These are phyloP conservation scores for Phytophthora crassamura DNA, from an alignment of 352 stramenopile species.

Conservation along the genomic window DNA sequence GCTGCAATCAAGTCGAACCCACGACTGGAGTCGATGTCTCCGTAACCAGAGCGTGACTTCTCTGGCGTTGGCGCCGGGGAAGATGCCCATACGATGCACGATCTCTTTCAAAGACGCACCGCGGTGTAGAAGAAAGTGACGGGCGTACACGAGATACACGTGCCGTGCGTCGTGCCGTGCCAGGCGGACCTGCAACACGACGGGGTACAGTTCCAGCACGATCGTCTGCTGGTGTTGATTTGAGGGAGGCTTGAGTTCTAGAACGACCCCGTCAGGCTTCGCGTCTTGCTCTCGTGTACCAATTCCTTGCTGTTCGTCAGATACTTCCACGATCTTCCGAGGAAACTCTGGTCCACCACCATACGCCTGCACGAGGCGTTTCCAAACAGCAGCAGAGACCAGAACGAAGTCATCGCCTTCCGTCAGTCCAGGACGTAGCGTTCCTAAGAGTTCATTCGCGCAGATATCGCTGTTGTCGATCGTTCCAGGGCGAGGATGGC, in stretches of 20 bases:
- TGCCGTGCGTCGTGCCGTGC: slow-evolving; percentile 61
- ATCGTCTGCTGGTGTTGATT: slow-evolving; percentile 26
- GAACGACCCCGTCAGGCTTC: neutral
- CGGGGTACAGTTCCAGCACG: slow-evolving; percentile 61
- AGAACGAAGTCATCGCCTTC: slow-evolving; percentile 58
- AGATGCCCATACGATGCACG: slow-evolving; percentile 58
- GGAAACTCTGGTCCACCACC: slow-evolving; percentile 64
- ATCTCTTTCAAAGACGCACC: slow-evolving; percentile 63
- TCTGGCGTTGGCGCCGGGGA: slow-evolving; percentile 56
- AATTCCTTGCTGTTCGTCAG: slow-evolving; percentile 27
- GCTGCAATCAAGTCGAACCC: slow-evolving; percentile 64
- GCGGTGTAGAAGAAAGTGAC: slow-evolving; percentile 48
- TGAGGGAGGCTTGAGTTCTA: slow-evolving; percentile 1
- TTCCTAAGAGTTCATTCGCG: slow-evolving; percentile 44
- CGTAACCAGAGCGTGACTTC: slow-evolving; percentile 74
- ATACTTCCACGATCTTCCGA: slow-evolving; percentile 45
- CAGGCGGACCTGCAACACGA: slow-evolving; percentile 62
- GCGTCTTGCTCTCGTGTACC: slow-evolving; percentile 20
- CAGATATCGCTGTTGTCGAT: slow-evolving; percentile 55
- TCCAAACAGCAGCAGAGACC: slow-evolving; percentile 52
- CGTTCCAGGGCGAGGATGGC: slow-evolving; percentile 43
- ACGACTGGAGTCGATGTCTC: slow-evolving; percentile 59
- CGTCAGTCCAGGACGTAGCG: slow-evolving; percentile 42
- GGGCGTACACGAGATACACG: slow-evolving; percentile 65
- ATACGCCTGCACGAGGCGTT: slow-evolving; percentile 56